Evolutionary conservation across 164 flowering plant genomes (phyloP), one percentile per base, ranked within the genome.

Genomic region (Echeveria elegans): DNA sequence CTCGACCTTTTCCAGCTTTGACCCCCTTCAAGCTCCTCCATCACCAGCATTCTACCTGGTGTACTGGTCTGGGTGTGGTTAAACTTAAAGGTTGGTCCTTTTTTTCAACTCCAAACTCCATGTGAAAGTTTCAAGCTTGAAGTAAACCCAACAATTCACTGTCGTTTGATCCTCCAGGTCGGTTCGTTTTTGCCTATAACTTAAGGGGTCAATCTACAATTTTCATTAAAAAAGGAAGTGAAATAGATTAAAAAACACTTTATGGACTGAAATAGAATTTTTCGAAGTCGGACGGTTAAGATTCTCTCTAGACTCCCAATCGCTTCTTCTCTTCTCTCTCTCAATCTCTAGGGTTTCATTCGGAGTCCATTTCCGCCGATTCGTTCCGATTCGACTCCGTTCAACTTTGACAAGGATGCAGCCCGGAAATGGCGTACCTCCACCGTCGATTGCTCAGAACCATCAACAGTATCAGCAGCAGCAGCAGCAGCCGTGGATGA

Each of bases 21-120:
- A 23, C 28, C 58, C 29, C 48, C 48, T 43, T 16, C 15, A 1
- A 0, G 16, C 10, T 36, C 9, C 38, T 10, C 14, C 48, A 11
- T 52, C 58, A 52, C 9, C 58, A 52, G n/a, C n/a, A n/a, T n/a
- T n/a, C n/a, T n/a, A n/a, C 52, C 21, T 47, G 52, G 52, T 40
- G 52, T n/a, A 16, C 10, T 21, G 28, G 11, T 5, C 1, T 7
- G 26, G 2, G 58, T 52, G 26, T 52, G 10, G 58, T 52, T 52
- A 28, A n/a, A n/a, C n/a, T 52, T 52, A 23, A 23, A 52, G 58
- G 29, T 52, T 52, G 58, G 21, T 21, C 12, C 58, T n/a, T n/a
- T 52, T 52, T 52, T 52, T 23, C 29, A 52, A 21, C 10, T 10
- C 58, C 58, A 5, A 23, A 21, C 12, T 52, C 28, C 29, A 52